phyloP scores from a whole-genome alignment of 345 rosid genomes.

The Rhizophora apiculata region DNA sequence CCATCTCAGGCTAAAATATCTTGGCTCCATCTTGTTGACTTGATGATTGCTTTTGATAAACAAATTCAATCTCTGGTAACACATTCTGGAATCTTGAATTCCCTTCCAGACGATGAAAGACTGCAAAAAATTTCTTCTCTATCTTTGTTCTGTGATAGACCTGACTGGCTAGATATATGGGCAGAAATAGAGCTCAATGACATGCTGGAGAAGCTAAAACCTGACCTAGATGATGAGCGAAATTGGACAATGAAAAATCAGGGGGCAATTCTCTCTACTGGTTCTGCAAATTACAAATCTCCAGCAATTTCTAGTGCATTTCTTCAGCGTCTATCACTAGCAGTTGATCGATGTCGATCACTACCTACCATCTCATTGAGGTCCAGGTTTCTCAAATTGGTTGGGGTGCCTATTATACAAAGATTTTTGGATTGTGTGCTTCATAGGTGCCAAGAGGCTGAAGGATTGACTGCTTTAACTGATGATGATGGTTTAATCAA shows the following conservation, averaged over 20 bases:
- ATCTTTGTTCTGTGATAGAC: constrained; percentile 79
- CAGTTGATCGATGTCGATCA: constrained; percentile 66
- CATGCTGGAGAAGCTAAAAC: constrained; percentile 54
- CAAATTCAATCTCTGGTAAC: constrained; percentile 64
- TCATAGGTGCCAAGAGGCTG: constrained; percentile 88
- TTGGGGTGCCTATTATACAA: constrained; percentile 55
- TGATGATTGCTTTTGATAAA: constrained; percentile 86
- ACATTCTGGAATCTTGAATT: constrained; percentile 69
- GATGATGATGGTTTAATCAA: constrained; percentile 74
- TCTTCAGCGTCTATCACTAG: constrained; percentile 51
- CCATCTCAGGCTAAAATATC: constrained; percentile 57
- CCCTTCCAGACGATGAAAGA: constrained; percentile 65
- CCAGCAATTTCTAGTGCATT: constrained; percentile 58
- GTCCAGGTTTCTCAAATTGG: constrained; percentile 69
- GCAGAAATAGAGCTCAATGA: constrained; percentile 77
- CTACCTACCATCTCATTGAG: constrained; percentile 55
- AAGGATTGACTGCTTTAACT: constrained; percentile 85
- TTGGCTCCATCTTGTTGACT: constrained; percentile 87
- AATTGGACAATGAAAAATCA: constrained; percentile 71
- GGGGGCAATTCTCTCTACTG: constrained; percentile 48
- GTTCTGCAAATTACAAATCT: constrained; percentile 57
- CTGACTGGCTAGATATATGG: constrained; percentile 94
- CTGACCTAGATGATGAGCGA: constrained; percentile 54
- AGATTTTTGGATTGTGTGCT: constrained; percentile 63
- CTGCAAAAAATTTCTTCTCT: constrained; percentile 69